These are phyloP conservation scores for Filosporella fistucella DNA, from an alignment of 495 filamentous ascomycete species.

Conservation along the genomic window DNA sequence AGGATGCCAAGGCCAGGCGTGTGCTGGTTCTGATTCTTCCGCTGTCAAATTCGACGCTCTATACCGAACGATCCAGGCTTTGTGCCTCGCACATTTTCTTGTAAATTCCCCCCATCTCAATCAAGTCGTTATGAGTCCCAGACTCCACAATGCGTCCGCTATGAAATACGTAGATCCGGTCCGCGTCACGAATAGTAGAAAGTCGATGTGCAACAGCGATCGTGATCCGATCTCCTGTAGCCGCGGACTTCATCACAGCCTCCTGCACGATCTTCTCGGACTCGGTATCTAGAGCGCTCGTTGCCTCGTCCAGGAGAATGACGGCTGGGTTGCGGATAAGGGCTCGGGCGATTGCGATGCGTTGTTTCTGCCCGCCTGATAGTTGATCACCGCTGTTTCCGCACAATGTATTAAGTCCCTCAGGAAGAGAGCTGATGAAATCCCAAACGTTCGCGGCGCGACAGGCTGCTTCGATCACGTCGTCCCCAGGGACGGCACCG, in stretches of 20 bases:
- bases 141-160: constrained; percentile 79
- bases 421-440: constrained; percentile 39
- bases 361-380: constrained; percentile 58
- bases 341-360: constrained; percentile 39
- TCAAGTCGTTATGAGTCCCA: constrained; percentile 70
- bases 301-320: constrained; percentile 67
- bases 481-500: not conserved
- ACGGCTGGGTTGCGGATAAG: constrained; percentile 58
- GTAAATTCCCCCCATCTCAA: constrained; percentile 54
- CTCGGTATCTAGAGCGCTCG: constrained; percentile 52
- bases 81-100: constrained; percentile 1
- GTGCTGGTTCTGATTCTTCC: too few species aligned
- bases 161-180: constrained; percentile 77
- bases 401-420: constrained; percentile 44
- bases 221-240: constrained; percentile 46
- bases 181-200: constrained; percentile 66
- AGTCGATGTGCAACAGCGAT: constrained; percentile 81
- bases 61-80: too few species aligned
- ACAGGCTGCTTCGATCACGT: not conserved
- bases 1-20: too few species aligned
- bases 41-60: too few species aligned
- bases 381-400: constrained; percentile 51
- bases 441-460: constrained; percentile 1
- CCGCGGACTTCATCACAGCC: not conserved
- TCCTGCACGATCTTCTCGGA: constrained; percentile 25